Evolutionary conservation across 2,329 filamentous ascomycete species (phyloP), one percentile per base, ranked within the genome.

Genomic region (Pleomassaria siparia): DNA sequence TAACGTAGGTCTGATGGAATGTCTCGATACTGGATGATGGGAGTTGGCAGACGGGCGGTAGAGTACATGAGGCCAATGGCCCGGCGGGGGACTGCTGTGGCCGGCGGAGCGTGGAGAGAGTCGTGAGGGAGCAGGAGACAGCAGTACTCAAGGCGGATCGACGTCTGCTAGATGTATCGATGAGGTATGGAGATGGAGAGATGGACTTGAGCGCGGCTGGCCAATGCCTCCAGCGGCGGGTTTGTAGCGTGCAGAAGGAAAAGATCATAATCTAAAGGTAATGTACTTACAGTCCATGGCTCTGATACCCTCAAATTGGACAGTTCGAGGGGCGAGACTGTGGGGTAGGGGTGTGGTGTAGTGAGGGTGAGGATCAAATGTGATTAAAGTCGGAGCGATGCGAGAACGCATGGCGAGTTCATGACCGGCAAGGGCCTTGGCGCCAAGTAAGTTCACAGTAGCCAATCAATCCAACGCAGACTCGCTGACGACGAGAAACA

Each of bases 231-330:
- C 28, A 36, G 46, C 42, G 49, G 55, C 54, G 45, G 44, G 58
- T 51, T 49, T 54, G 58, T 46, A 30, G 37, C 28, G 41, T 48
- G 32, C 37, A 26, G 42, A 39, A 49, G 47, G 43, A 56, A 48
- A 63, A 55, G 62, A 62, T 53, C 51, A 49, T 58, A 49, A 59
- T 55, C 63, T 62, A 63, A 59, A 71, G 64, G 61, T 36, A 63
- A 59, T 54, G 59, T 62, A 82, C 79, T 80, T 72, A 83, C 81
- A 78, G 74, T 81, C 79, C 80, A 83, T 83, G 73, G 67, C 74
- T 72, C 70, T 74, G 72, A 74, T 72, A 74, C 74, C 76, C 76
- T 74, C 68, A 48, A 48, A 51, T 50, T 47, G 40, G 53, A 54
- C 33, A 45, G 49, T 67, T 60, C 56, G 60, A 52, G 54, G 47